phyloP scores from a whole-genome alignment of 208 protist species.

The Porcisia hertigi region DNA sequence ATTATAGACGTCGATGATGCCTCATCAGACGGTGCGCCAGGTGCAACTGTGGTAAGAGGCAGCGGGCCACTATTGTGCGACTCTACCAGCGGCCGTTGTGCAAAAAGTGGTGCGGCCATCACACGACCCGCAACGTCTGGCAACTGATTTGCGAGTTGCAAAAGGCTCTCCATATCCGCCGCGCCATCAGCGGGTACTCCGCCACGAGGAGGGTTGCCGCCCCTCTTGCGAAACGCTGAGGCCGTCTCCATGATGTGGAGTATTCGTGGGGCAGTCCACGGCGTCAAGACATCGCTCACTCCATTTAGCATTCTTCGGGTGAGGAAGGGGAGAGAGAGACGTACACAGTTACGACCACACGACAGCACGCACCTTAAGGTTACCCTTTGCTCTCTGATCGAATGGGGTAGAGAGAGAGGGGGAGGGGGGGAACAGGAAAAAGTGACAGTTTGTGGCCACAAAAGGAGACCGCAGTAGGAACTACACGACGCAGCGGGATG shows the following conservation, averaged over 20 bases:
- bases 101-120: constrained; percentile 65
- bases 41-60: not conserved
- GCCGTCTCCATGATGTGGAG: constrained; percentile 53
- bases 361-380: not conserved
- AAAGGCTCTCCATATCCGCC: constrained; percentile 31
- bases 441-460: not conserved
- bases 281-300: constrained; percentile 34
- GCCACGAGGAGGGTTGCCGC: not conserved
- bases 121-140: constrained; percentile 70
- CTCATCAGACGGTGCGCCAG: not conserved
- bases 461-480: not conserved
- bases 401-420: not conserved
- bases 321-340: not conserved
- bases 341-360: not conserved
- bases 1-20: constrained; percentile 7
- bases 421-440: not conserved
- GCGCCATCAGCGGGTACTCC: constrained; percentile 11
- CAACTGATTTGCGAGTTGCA: constrained; percentile 43
- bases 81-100: constrained; percentile 38
- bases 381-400: not conserved
- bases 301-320: constrained; percentile 10
- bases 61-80: not conserved
- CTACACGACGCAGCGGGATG: too few species aligned
- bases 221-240: constrained; percentile 7
- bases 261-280: constrained; percentile 58